These are phyloP conservation scores for Amanita subjunquillea DNA, from an alignment of 768 basidiomycete genomes.

Conservation along the genomic window DNA sequence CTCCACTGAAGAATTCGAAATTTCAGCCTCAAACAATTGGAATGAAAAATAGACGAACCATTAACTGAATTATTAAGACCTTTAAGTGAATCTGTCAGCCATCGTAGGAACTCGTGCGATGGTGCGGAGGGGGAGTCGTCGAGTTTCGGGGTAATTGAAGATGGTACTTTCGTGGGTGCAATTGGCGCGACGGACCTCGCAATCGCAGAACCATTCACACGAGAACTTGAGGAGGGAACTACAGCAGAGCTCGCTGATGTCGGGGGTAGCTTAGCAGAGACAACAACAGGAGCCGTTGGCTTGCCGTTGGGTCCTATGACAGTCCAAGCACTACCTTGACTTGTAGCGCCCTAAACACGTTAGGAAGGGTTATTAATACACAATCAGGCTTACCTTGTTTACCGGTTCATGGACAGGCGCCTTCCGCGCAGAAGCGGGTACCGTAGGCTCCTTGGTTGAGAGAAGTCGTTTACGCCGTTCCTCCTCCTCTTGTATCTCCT, in stretches of 20 bases:
- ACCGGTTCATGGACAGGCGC: constrained; percentile 68
- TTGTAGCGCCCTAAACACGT: constrained; percentile 15
- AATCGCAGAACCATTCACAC: constrained; percentile 23
- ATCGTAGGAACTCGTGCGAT: constrained; percentile 85
- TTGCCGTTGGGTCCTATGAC: constrained; percentile 81
- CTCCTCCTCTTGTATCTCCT: constrained; percentile 98
- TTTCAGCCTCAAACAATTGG: not conserved
- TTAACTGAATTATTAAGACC: constrained; percentile 66
- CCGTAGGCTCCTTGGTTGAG: constrained; percentile 48
- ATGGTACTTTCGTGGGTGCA: constrained; percentile 20
- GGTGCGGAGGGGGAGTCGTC: constrained; percentile 63
- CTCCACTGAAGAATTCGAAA: constrained; percentile 52
- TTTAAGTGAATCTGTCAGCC: constrained; percentile 81
- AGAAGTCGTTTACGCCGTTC: constrained; percentile 65
- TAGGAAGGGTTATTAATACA: constrained; percentile 15
- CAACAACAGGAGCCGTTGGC: constrained; percentile 18
- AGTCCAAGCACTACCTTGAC: constrained; percentile 60
- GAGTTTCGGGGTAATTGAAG: constrained; percentile 24
- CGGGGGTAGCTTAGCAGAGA: constrained; percentile 16
- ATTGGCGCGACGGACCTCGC: constrained; percentile 13
- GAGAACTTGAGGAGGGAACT: constrained; percentile 16
- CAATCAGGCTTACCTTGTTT: constrained; percentile 42
- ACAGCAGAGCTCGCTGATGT: constrained; percentile 14
- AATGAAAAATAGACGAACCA: constrained; percentile 28
- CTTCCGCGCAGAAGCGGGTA: constrained; percentile 48